phyloP scores from a whole-genome alignment of 2,329 filamentous ascomycete genomes.

The Aspergillus tubingensis region DNA sequence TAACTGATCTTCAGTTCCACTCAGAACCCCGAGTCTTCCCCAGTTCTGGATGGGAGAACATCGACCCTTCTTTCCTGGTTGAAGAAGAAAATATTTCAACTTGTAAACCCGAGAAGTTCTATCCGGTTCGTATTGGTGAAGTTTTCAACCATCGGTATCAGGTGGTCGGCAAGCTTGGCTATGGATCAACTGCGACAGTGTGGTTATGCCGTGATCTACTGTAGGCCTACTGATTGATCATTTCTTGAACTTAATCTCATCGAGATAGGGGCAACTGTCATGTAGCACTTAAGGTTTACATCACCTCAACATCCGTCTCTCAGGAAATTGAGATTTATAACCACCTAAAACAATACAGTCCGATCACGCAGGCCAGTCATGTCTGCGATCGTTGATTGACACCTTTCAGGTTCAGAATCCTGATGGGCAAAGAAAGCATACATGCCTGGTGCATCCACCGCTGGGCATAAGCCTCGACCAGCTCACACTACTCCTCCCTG shows the following conservation, averaged over 20 bases:
- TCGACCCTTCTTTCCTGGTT: not conserved
- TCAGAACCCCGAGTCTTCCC: conserved; percentile 12
- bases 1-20: not conserved
- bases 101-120: conserved; percentile 13
- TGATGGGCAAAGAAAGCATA: conserved; percentile 19
- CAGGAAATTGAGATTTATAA: conserved; percentile 30
- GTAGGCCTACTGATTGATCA: not conserved
- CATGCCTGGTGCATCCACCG: conserved; percentile 32
- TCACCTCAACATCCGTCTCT: conserved; percentile 9
- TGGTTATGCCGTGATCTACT: conserved; percentile 11
- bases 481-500: conserved; percentile 18
- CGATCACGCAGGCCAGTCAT: conserved; percentile 26
- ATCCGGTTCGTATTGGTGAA: conserved; percentile 14
- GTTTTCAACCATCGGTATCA: conserved; percentile 18
- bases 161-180: conserved; percentile 18
- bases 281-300: conserved; percentile 22
- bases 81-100: conserved; percentile 11
- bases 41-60: conserved; percentile 6
- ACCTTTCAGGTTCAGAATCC: conserved; percentile 30
- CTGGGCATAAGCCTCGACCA: conserved; percentile 29
- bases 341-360: conserved; percentile 26
- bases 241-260: not conserved
- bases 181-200: conserved; percentile 17
- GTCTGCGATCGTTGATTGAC: conserved; percentile 31
- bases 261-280: conserved; percentile 10